A percentile compares a stretch with the other conserved stretches of the same genome.
These are phyloP conservation scores for Allium fistulosum DNA, from an alignment of 106 monocot genomes.

Conservation along the genomic window DNA sequence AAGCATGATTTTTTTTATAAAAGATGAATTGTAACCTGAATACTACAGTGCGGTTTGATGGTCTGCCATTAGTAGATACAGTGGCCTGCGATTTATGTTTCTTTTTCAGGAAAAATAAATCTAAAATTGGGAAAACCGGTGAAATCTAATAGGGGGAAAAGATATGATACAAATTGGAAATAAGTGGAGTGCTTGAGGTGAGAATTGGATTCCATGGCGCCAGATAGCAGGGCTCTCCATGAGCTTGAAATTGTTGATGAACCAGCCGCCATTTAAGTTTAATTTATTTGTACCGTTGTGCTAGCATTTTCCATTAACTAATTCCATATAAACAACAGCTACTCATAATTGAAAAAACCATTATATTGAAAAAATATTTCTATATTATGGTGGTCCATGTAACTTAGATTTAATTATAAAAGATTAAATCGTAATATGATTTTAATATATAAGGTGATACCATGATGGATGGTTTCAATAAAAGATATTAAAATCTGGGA, in stretches of 20 bases:
- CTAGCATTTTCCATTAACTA: too few species aligned
- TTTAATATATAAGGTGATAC: too few species aligned
- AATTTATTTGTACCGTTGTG: too few species aligned
- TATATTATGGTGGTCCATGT: too few species aligned
- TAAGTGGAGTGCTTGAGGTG: conserved; percentile 65
- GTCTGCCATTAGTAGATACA: conserved; percentile 40
- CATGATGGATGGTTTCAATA: too few species aligned
- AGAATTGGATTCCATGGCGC: conserved; percentile 61
- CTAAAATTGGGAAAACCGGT: not conserved
- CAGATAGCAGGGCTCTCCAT: conserved; percentile 70
- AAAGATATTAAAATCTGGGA: too few species aligned
- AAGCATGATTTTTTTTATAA: not conserved
- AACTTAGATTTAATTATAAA: too few species aligned
- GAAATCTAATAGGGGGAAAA: not conserved
- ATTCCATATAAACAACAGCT: too few species aligned
- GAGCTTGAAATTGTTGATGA: conserved; percentile 7
- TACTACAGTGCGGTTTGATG: conserved; percentile 85
- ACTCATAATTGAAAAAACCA: too few species aligned
- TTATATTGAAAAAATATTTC: too few species aligned
- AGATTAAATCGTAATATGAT: too few species aligned
- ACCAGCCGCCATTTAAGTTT: not conserved
- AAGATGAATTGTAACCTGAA: conserved; percentile 50
- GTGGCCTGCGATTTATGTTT: conserved; percentile 42
- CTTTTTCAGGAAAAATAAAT: not conserved
- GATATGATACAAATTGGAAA: conserved; percentile 64